phyloP scores from a whole-genome alignment of 116 monocot species.

The Iris pallida region DNA sequence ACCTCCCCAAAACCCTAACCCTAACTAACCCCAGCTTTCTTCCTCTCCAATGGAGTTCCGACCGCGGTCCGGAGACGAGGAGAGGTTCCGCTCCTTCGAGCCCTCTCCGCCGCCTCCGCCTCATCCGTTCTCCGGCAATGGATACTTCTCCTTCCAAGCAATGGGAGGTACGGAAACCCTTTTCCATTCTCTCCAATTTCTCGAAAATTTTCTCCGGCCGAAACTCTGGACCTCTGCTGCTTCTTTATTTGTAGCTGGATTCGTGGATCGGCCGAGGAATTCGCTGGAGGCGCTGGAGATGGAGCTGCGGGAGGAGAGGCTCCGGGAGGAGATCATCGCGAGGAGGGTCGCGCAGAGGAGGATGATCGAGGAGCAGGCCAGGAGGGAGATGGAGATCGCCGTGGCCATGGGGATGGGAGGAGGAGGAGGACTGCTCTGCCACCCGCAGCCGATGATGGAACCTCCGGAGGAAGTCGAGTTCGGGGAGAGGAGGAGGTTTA shows the following conservation, averaged over 20 bases:
- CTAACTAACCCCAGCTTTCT: too few species aligned
- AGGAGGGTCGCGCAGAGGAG: neutral
- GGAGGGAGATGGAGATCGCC: conserved; percentile 1
- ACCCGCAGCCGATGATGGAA: too few species aligned
- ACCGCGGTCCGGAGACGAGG: neutral
- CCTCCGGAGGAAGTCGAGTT: too few species aligned
- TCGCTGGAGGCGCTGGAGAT: conserved; percentile 3
- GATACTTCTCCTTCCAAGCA: neutral
- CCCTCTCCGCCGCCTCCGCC: neutral
- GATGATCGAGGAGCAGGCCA: neutral
- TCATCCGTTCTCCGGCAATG: neutral
- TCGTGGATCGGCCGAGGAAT: neutral
- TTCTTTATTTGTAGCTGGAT: neutral
- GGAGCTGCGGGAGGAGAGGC: conserved; percentile 20
- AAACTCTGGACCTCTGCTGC: neutral
- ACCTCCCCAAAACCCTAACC: too few species aligned
- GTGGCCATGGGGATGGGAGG: too few species aligned
- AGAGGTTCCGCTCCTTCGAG: neutral
- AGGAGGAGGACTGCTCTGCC: too few species aligned
- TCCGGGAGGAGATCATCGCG: conserved; percentile 6
- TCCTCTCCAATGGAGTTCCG: conserved; percentile 11
- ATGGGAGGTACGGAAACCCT: conserved; percentile 1
- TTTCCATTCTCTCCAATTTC: neutral
- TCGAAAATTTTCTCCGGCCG: too few species aligned
- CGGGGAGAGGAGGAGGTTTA: too few species aligned